Evolutionary conservation across 2,329 filamentous ascomycete species (phyloP).

Genomic region (Tolypocladium guangdongense): DNA sequence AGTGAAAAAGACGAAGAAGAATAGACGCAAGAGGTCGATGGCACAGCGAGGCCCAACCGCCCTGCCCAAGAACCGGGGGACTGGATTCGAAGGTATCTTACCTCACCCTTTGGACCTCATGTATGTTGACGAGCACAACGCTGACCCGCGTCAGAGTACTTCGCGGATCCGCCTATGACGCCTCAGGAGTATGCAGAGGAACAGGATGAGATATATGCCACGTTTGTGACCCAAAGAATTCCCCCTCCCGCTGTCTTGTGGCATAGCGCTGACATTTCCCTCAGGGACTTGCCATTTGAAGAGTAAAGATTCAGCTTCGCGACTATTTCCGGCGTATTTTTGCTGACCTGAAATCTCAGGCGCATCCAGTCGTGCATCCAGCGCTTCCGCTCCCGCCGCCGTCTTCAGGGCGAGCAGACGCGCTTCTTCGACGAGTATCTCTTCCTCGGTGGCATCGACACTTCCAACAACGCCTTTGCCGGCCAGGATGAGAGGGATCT

Average conservation of each 20-base stretch:
- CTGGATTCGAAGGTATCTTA: slow-evolving; percentile 56
- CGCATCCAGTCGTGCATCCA: slow-evolving; percentile 81
- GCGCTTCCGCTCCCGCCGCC: slow-evolving; percentile 67
- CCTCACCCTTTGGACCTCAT: neutral
- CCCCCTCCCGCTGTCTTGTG: neutral
- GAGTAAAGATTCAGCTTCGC: slow-evolving; percentile 30
- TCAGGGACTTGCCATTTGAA: slow-evolving; percentile 40
- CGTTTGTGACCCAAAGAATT: slow-evolving; percentile 29
- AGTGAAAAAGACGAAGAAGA: slow-evolving; percentile 11
- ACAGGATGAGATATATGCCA: slow-evolving; percentile 51
- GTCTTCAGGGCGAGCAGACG: slow-evolving; percentile 51
- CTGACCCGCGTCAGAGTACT: slow-evolving; percentile 45
- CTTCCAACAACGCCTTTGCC: slow-evolving; percentile 43
- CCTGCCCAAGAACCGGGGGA: slow-evolving; percentile 35
- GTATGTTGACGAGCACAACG: neutral
- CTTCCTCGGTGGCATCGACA: slow-evolving; percentile 69
- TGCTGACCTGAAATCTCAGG: slow-evolving; percentile 25
- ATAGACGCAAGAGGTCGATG: slow-evolving; percentile 7
- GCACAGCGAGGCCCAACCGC: slow-evolving; percentile 26
- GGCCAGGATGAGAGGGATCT: slow-evolving; percentile 47
- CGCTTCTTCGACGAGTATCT: slow-evolving; percentile 72
- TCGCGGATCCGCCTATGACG: slow-evolving; percentile 68
- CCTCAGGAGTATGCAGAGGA: slow-evolving; percentile 58
- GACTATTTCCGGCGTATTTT: neutral
- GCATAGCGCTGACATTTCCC: slow-evolving; percentile 8